Evolutionary conservation across 352 stramenopile species (phyloP), one percentile per base, ranked within the genome.

Genomic region (Peronospora belbahrii): DNA sequence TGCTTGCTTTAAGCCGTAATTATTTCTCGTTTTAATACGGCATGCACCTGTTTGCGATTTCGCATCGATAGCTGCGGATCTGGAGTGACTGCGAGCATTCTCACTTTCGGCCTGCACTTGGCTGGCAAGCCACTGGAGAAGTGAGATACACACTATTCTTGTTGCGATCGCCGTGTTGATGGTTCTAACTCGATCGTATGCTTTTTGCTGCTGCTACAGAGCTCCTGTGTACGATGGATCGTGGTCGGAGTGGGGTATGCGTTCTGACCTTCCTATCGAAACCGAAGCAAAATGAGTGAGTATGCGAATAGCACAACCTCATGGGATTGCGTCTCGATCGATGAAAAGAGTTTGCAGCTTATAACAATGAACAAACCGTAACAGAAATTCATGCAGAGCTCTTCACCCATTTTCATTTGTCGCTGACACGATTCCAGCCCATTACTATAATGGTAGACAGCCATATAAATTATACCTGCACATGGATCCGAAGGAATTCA

Each of bases 141-240:
- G 77, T 88, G 60, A 28, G 74, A 48, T 7, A 14, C 11, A 28
- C 2, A 9, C 17, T 4, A 10, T 31, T 2, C 2, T 38, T 32
- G 11, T 6, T 23, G n/a, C n/a, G n/a, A 35, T 10, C 0, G 50
- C 9, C 32, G 11, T 47, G 22, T 19, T 4, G 17, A 14, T 19
- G 11, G 18, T 42, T 57, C 24, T 60, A 9, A 50, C 20, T 37
- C 18, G 5, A 31, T n/a, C 25, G 3, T 48, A 35, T 33, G 13
- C n/a, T 27, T 37, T 37, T 38, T 40, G 6, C 15, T 27, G 9
- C 39, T 23, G 22, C 39, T 54, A 10, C 31, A 91, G 76, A 23
- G 60, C 63, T 22, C 63, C 74, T 1, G 78, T 97, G 23, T 97
- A 95, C 62, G 88, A 97, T 42, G 88, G 87, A 7, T 92, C 77